A percentile compares a stretch with the other conserved stretches of the same genome.
phyloP scores from a whole-genome alignment of 75 land plant species.

The Larix kaempferi region DNA sequence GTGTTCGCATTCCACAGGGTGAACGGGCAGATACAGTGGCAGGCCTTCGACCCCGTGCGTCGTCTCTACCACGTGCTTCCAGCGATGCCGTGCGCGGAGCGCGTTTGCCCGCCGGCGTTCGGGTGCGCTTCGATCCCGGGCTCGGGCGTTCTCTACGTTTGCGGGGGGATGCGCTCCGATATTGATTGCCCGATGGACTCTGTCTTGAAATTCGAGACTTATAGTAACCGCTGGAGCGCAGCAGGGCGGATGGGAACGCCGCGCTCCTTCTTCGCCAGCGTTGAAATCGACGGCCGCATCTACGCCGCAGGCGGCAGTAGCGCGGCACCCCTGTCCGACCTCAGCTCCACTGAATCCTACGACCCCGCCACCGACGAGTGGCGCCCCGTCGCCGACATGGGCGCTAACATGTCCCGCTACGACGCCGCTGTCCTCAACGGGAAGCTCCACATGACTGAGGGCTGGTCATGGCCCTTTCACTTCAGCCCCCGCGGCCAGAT shows the following conservation, averaged over 20 bases:
- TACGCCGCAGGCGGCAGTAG: slow-evolving; percentile 75
- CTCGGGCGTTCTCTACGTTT: slow-evolving; percentile 53
- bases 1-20: slow-evolving; percentile 57
- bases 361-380: slow-evolving; percentile 46
- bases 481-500: slow-evolving; percentile 66
- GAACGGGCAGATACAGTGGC: slow-evolving; percentile 69
- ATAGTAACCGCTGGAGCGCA: slow-evolving; percentile 53
- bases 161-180: slow-evolving; percentile 69
- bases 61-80: slow-evolving; percentile 55
- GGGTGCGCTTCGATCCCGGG: slow-evolving; percentile 44
- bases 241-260: slow-evolving; percentile 53
- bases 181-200: slow-evolving; percentile 64
- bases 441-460: slow-evolving; percentile 64
- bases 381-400: slow-evolving; percentile 54
- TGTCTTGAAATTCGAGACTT: slow-evolving; percentile 51
- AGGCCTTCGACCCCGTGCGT: slow-evolving; percentile 47
- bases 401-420: slow-evolving; percentile 47
- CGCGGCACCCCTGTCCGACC: slow-evolving; percentile 34
- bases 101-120: slow-evolving; percentile 61
- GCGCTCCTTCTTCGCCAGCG: slow-evolving; percentile 64
- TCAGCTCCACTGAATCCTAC: slow-evolving; percentile 60
- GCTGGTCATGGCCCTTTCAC: slow-evolving; percentile 73
- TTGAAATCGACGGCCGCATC: slow-evolving; percentile 53
- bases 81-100: slow-evolving; percentile 61
- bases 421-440: slow-evolving; percentile 66